phyloP scores from a whole-genome alignment of 2,329 filamentous ascomycete species.

The Fusarium sp. region DNA sequence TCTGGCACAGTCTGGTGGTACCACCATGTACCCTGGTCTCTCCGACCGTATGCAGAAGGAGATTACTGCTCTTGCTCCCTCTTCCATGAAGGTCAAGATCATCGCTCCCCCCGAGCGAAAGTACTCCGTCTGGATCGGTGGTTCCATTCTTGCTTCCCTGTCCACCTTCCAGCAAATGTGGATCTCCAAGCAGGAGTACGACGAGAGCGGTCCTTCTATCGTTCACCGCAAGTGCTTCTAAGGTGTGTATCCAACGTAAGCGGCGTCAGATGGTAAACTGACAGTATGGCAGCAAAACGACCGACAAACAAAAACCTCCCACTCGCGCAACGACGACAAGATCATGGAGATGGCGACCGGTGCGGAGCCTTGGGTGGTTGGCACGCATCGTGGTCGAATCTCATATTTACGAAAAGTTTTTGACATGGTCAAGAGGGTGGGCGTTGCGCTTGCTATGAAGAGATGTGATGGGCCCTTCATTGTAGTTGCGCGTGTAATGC shows the following conservation, averaged over 20 bases:
- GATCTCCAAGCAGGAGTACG: conserved; percentile 99
- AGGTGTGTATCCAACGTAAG: conserved; percentile 63
- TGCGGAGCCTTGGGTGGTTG: conserved; percentile 58
- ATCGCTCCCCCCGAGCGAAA: conserved; percentile 99
- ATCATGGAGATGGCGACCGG: conserved; percentile 59
- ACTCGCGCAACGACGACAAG: conserved; percentile 54
- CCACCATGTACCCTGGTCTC: conserved; percentile 99
- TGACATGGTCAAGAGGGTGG: conserved; percentile 66
- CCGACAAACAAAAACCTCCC: conserved; percentile 50
- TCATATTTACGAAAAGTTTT: conserved; percentile 70
- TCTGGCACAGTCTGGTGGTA: conserved; percentile 89
- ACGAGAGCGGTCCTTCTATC: conserved; percentile 99
- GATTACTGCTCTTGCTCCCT: conserved; percentile 98
- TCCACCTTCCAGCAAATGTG: conserved; percentile 99
- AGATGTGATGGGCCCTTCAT: conserved; percentile 63
- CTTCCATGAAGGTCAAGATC: conserved; percentile 99
- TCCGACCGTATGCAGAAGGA: conserved; percentile 99
- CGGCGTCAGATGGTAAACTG: conserved; percentile 24
- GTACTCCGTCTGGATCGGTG: conserved; percentile 99
- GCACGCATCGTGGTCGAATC: conserved; percentile 63
- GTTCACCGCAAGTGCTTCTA: conserved; percentile 99
- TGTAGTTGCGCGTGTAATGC: conserved; percentile 63
- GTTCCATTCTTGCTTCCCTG: conserved; percentile 98
- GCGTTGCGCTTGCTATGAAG: conserved; percentile 61
- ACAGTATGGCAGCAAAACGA: conserved; percentile 46